Conservation (phyloP, 345 rosid genomes). For the Eucalyptus melliodora region DNA sequence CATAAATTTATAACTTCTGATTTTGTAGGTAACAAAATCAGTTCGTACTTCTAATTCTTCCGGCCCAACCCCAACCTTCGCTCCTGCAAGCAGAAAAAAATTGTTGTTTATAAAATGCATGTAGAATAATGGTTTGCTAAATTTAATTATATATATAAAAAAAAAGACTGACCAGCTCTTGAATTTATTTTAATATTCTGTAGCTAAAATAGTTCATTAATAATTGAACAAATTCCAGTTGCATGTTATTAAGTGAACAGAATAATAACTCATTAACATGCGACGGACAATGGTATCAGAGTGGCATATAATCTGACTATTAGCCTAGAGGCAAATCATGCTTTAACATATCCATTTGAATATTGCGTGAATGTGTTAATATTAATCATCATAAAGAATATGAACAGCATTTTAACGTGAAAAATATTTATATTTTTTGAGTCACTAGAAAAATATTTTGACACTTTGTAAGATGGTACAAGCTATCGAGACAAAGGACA, state of each 20-base stretch:
- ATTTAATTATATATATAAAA: no score
- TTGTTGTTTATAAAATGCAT: background rate
- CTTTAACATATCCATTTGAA: accelerated
- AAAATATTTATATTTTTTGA: no score
- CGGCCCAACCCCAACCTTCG: background rate
- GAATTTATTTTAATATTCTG: background rate
- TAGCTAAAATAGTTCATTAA: background rate
- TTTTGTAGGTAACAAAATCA: background rate
- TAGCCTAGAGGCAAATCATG: background rate
- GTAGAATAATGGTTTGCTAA: background rate
- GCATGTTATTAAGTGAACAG: background rate
- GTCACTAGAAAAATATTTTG: background rate
- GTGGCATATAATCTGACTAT: background rate
- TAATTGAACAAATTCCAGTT: background rate
- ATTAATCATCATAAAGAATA: background rate
- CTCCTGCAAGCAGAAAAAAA: background rate
- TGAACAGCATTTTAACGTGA: background rate
- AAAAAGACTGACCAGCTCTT: background rate
- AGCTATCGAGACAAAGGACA: background rate
- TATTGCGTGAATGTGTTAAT: background rate
- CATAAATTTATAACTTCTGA: background rate
- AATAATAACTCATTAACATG: background rate
- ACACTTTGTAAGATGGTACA: background rate
- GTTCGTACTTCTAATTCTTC: background rate
- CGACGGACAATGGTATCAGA: background rate